phyloP scores from a whole-genome alignment of 148 eudicot species.

The Diospyros kaki region DNA sequence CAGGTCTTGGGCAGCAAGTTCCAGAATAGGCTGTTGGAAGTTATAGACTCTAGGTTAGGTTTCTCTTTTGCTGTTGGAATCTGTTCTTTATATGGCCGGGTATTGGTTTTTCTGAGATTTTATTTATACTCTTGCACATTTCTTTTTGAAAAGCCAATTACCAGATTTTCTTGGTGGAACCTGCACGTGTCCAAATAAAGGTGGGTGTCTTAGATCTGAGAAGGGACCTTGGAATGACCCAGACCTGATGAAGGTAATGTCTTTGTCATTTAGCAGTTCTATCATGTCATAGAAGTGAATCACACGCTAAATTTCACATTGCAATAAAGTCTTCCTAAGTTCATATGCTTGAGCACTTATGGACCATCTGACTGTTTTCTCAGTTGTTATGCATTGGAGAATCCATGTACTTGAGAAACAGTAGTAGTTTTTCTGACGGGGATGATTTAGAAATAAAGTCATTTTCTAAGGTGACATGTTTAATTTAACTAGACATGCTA shows the following conservation, averaged over 20 bases:
- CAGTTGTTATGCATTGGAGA: conserved; percentile 72
- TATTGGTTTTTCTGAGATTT: conserved; percentile 4
- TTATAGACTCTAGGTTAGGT: conserved; percentile 64
- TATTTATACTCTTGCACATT: conserved; percentile 14
- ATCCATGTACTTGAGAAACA: conserved; percentile 43
- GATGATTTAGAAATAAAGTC: conserved; percentile 58
- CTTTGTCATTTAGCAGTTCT: conserved; percentile 4
- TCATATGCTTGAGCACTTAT: neutral
- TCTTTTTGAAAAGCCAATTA: conserved; percentile 60
- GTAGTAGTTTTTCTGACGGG: conserved; percentile 57
- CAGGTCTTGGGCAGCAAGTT: conserved; percentile 91
- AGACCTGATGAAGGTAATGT: conserved; percentile 77
- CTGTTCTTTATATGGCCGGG: conserved; percentile 3
- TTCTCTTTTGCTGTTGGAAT: conserved; percentile 8
- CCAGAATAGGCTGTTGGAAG: conserved; percentile 61
- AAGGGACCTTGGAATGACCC: conserved; percentile 98
- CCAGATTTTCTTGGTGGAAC: conserved; percentile 91
- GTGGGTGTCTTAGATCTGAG: conserved; percentile 84
- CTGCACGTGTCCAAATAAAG: conserved; percentile 67
- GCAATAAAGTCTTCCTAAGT: neutral
- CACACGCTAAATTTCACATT: neutral
- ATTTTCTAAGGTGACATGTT: conserved; percentile 48
- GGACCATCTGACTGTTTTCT: conserved; percentile 18
- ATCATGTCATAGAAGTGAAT: neutral
- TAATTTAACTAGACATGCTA: conserved; percentile 4